A percentile compares a stretch with the other conserved stretches of the same genome.
Evolutionary conservation across 805 yeast species (phyloP).

Genomic region (Metschnikowia aberdeeniae): DNA sequence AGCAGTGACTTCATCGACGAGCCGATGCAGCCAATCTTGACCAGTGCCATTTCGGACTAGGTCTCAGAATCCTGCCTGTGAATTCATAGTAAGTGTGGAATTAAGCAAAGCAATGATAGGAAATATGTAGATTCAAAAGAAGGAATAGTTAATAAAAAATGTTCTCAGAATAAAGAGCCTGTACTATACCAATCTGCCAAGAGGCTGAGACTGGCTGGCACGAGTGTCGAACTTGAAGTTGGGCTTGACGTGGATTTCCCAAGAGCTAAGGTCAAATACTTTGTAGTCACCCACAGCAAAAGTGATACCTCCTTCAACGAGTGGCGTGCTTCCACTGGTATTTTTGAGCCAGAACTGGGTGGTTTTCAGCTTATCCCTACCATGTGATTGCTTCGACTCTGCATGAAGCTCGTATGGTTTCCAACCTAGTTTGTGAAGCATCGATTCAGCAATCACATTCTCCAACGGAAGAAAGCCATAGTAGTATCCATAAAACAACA

Average conservation of each 20-base stretch:
- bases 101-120: background rate
- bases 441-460: constrained; percentile 39
- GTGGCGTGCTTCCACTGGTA: constrained; percentile 12
- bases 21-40: constrained; percentile 8
- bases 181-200: constrained; percentile 13
- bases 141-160: constrained; percentile 1
- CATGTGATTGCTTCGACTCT: constrained; percentile 5
- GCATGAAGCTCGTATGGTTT: constrained; percentile 30
- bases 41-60: constrained; percentile 5
- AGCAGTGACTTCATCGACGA: constrained; percentile 18
- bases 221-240: constrained; percentile 36
- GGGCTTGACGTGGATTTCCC: constrained; percentile 39
- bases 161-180: constrained; percentile 2
- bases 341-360: constrained; percentile 28
- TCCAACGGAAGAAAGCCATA: constrained; percentile 42
- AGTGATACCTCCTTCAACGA: constrained; percentile 9
- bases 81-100: background rate
- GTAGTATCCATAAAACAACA: constrained; percentile 41
- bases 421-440: constrained; percentile 40
- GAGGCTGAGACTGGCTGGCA: constrained; percentile 29
- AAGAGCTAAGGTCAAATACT: constrained; percentile 37
- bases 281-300: constrained; percentile 36
- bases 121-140: background rate
- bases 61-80: background rate
- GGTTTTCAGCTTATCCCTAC: background rate